A percentile compares a stretch with the other conserved stretches of the same genome.
These are phyloP conservation scores for Colletotrichum musae DNA, from an alignment of 2,329 filamentous ascomycete genomes.

Conservation along the genomic window DNA sequence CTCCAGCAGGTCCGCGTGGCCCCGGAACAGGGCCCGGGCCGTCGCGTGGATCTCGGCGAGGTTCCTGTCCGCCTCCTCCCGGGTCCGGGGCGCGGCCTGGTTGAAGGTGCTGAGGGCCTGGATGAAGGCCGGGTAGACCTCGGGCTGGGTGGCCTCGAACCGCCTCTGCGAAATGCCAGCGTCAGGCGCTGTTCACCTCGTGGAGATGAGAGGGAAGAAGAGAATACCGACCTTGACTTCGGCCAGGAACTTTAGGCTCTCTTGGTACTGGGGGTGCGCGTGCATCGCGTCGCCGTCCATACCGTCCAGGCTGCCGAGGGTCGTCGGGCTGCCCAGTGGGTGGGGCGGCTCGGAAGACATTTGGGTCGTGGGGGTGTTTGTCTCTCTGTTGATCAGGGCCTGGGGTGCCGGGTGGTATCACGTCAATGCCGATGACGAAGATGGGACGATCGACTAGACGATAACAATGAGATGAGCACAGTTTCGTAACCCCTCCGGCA, in stretches of 20 bases:
- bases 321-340: neutral
- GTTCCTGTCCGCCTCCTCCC: slow-evolving; percentile 3
- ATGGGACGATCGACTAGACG: neutral
- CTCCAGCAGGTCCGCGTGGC: slow-evolving; percentile 30
- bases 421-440: neutral
- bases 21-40: slow-evolving; percentile 11
- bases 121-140: slow-evolving; percentile 30
- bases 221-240: slow-evolving; percentile 30
- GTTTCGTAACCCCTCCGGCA: neutral
- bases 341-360: slow-evolving; percentile 17
- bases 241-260: slow-evolving; percentile 26
- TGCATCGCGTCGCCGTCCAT: neutral
- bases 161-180: slow-evolving; percentile 3
- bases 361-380: neutral
- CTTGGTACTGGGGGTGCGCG: slow-evolving; percentile 11
- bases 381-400: neutral
- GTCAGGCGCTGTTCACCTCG: neutral
- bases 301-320: neutral
- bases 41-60: slow-evolving; percentile 21
- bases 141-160: slow-evolving; percentile 28
- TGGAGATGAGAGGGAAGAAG: neutral
- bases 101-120: slow-evolving; percentile 30
- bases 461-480: neutral
- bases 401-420: neutral
- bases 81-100: neutral